A percentile compares a stretch with the other conserved stretches of the same genome.
phyloP scores from a whole-genome alignment of 192 early-diverging fungal genomes.

The Thoreauomyces humboldtii region DNA sequence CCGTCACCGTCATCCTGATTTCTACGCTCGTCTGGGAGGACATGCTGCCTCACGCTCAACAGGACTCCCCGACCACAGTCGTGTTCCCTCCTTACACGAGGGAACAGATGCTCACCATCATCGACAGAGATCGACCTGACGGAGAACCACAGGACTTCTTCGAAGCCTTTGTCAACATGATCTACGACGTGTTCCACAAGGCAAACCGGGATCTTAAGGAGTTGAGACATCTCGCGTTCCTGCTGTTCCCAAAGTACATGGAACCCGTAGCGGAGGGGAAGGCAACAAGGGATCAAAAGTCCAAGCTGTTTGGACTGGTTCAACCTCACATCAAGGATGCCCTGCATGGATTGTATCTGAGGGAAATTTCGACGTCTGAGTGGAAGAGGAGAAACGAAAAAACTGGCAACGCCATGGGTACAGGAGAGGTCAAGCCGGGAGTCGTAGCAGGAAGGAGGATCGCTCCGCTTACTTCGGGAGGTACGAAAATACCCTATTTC shows the following conservation, averaged over 20 bases:
- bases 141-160: constrained; percentile 67
- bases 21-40: constrained; percentile 73
- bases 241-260: constrained; percentile 85
- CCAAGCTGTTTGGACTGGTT: constrained; percentile 72
- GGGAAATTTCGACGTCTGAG: constrained; percentile 87
- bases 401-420: too few relatives aligned
- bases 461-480: too few relatives aligned
- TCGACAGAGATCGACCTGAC: constrained; percentile 64
- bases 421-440: too few relatives aligned
- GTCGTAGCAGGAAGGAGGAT: too few relatives aligned
- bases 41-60: constrained; percentile 67
- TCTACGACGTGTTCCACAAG: constrained; percentile 78
- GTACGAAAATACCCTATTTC: too few relatives aligned
- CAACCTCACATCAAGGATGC: constrained; percentile 81
- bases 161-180: constrained; percentile 69
- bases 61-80: constrained; percentile 56
- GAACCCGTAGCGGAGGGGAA: constrained; percentile 76
- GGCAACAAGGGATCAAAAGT: constrained; percentile 61
- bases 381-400: constrained; percentile 49
- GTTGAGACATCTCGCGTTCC: constrained; percentile 73
- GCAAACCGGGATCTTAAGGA: constrained; percentile 85
- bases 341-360: constrained; percentile 80
- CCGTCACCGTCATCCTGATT: constrained; percentile 60
- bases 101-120: constrained; percentile 66
- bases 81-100: constrained; percentile 76